These are phyloP conservation scores for Ettlia oleoabundans DNA, from an alignment of 139 green algal species.

Conservation along the genomic window DNA sequence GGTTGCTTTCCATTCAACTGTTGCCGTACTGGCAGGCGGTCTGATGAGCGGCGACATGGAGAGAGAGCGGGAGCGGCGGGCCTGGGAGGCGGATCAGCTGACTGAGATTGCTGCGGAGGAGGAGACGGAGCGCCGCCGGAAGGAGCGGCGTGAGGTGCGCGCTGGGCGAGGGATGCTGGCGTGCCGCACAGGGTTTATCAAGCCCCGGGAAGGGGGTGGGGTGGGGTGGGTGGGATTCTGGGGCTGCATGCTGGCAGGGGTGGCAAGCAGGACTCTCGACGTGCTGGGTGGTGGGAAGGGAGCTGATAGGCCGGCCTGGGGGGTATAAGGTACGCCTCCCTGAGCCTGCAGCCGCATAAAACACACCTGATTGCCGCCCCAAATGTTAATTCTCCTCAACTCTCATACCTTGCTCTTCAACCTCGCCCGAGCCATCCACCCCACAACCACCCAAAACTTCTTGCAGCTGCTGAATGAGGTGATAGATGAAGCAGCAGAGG, in stretches of 20 bases:
- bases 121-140: constrained; percentile 16
- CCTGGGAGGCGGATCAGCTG: constrained; percentile 61
- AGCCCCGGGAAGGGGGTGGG: too few species aligned
- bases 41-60: constrained; percentile 68
- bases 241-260: too few species aligned
- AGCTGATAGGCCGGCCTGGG: too few species aligned
- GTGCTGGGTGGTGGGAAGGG: too few species aligned
- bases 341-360: too few species aligned
- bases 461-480: constrained; percentile 50
- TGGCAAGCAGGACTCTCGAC: too few species aligned
- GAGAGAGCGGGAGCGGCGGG: constrained; percentile 54
- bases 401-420: too few species aligned
- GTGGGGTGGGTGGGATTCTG: too few species aligned
- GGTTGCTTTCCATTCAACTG: neutral
- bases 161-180: neutral
- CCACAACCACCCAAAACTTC: constrained; percentile 1
- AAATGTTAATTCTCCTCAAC: too few species aligned
- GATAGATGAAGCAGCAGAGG: constrained; percentile 48
- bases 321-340: too few species aligned
- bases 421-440: neutral
- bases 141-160: constrained; percentile 33
- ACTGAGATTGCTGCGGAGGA: constrained; percentile 15
- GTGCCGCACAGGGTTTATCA: too few species aligned
- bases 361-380: too few species aligned
- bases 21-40: constrained; percentile 36